Base-by-base conservation (phyloP, 2,329 filamentous ascomycete species). In the Colletotrichum tamarilloi region DNA sequence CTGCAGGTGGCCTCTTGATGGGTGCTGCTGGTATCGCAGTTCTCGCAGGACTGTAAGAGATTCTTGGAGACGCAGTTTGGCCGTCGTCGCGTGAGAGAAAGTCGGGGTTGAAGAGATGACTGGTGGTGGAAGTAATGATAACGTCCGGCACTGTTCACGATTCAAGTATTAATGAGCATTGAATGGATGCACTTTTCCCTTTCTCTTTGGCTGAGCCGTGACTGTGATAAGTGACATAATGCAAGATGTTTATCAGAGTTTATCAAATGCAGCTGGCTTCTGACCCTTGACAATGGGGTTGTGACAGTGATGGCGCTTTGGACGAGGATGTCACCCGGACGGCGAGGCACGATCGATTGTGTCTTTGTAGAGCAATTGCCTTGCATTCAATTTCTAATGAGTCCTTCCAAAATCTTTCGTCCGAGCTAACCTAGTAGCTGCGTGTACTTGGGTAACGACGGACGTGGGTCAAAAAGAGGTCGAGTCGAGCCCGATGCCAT, bases 21-120 rank as follows among this genome's bases (percentile, higher is more conserved):
- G 77, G 76, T 7, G 72, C 79, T 56, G 80, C 77, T 62, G 81
- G 80, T 16, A 76, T 78, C 42, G 77, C 77, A n/a, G 58, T 81
- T 28, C 59, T 81, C 46, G 78, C 75, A 46, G 78, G 77, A n/a
- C 52, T 82, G 65, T 82, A 64, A 76, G 46, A 32, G 4, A 3
- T 16, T 19, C 3, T 22, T 49, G 19, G 19, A 49, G 8, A 22
- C 3, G 8, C 42, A 49, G 19, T 11, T 24, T 8, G 28, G 12
- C 30, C 16, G 24, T 46, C 7, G 19, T 16, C n/a, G 4, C 4
- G 5, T 5, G 35, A 22, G 19, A 14, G 12, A n/a, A 32, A 8
- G 11, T 1, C 35, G 11, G 24, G 3, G 7, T 11, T 16, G 12
- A 22, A 16, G 49, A 14, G 49, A 0, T 8, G 5, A 19, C 22